Conservation (phyloP, 441 rosid species). For the Gossypium schwendimanii region DNA sequence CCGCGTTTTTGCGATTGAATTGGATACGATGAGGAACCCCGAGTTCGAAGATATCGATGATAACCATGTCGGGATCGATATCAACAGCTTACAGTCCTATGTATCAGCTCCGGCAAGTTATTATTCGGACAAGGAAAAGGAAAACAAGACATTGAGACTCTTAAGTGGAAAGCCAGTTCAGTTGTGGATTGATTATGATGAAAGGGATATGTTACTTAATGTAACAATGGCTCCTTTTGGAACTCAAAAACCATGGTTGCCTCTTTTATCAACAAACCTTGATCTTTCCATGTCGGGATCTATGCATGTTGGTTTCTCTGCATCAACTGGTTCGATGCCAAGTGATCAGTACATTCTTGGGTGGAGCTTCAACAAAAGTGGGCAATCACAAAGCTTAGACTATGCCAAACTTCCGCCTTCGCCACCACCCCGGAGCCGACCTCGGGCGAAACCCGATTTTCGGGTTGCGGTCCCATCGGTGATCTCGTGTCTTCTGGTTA, state of each 20-base stretch:
- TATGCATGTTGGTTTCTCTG: conserved; percentile 41
- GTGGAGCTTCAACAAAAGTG: conserved; percentile 29
- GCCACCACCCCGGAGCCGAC: background rate
- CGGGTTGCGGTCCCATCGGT: background rate
- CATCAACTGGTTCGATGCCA: conserved; percentile 24
- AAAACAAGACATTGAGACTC: conserved; percentile 11
- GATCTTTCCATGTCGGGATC: conserved; percentile 21
- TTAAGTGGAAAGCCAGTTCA: conserved; percentile 19
- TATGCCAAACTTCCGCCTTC: conserved; percentile 19
- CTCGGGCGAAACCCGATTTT: background rate
- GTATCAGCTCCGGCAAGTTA: conserved; percentile 22
- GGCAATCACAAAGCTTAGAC: conserved; percentile 16
- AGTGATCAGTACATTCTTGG: conserved; percentile 22
- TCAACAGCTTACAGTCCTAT: conserved; percentile 21
- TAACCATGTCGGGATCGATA: conserved; percentile 35
- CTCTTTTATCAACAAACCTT: conserved; percentile 18
- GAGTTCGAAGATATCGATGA: conserved; percentile 22
- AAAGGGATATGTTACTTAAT: conserved; percentile 12
- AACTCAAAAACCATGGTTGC: conserved; percentile 22
- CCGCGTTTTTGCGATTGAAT: conserved; percentile 28
- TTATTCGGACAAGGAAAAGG: background rate
- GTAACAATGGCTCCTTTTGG: conserved; percentile 22
- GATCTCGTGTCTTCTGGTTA: background rate
- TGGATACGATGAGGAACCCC: conserved; percentile 14
- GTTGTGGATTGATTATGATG: conserved; percentile 32